A percentile compares a stretch with the other conserved stretches of the same genome.
phyloP scores from a whole-genome alignment of 306 rosid species.

The Trifolium repens region DNA sequence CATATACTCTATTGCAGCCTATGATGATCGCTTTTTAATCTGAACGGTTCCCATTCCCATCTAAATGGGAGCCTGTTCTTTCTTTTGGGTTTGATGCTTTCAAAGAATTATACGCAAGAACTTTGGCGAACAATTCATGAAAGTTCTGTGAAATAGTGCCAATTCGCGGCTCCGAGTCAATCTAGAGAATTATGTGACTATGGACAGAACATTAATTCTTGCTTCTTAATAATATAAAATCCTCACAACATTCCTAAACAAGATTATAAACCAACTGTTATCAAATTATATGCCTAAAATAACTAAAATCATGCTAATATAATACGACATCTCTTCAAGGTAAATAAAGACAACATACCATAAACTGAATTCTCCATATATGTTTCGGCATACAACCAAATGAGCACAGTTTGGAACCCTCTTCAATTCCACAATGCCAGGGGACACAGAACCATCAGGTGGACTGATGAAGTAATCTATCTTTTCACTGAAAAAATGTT shows the following conservation, averaged over 20 bases:
- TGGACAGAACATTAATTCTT: background rate
- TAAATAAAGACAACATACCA: slow-evolving; percentile 63
- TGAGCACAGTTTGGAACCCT: slow-evolving; percentile 65
- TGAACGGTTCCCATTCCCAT: background rate
- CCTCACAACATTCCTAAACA: background rate
- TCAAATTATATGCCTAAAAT: slow-evolving; percentile 12
- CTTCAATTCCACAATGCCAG: slow-evolving; percentile 82
- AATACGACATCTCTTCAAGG: slow-evolving; percentile 13
- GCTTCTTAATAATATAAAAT: slow-evolving; percentile 6
- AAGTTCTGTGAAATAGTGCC: background rate
- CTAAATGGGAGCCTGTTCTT: background rate
- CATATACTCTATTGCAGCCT: background rate
- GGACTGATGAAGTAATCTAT: slow-evolving; percentile 57
- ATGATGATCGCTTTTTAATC: background rate
- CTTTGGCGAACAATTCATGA: background rate
- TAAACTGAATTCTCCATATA: slow-evolving; percentile 76
- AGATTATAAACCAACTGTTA: slow-evolving; percentile 13
- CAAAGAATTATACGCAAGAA: background rate
- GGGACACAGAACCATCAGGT: slow-evolving; percentile 55
- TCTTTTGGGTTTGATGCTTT: background rate
- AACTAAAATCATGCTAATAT: slow-evolving; percentile 26
- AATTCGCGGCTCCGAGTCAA: background rate
- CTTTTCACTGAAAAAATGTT: slow-evolving; percentile 65
- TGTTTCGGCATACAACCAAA: slow-evolving; percentile 70
- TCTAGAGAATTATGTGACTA: background rate